Evolutionary conservation across 164 flowering plant genomes (phyloP).

Genomic region (Platanus orientalis): DNA sequence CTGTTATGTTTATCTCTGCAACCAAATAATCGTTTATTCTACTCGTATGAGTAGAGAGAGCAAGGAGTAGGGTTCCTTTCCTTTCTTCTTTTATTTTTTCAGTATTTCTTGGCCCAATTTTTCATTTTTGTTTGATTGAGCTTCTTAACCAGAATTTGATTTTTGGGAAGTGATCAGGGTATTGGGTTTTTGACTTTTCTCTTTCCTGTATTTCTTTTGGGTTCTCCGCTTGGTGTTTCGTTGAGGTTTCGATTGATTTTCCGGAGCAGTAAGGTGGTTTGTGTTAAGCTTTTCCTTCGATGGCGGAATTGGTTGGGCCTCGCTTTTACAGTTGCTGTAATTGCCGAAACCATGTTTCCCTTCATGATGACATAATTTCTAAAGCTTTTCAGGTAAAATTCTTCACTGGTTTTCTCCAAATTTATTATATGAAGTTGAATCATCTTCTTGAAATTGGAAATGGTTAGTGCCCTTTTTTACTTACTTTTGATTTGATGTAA

Average conservation of each 20-base stretch:
- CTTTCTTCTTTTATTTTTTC: not conserved
- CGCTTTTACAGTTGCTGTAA: constrained; percentile 62
- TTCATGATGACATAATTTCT: constrained; percentile 66
- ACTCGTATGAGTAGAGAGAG: not conserved
- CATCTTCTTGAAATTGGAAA: not conserved
- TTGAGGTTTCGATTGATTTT: not conserved
- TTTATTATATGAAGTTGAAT: not conserved
- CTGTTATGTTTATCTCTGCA: not conserved
- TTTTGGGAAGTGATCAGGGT: not conserved
- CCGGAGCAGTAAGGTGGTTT: constrained; percentile 5
- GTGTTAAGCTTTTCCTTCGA: constrained; percentile 13
- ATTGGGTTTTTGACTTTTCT: not conserved
- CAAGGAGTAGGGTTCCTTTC: constrained; percentile 3
- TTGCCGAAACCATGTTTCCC: constrained; percentile 63
- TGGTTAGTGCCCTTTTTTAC: not conserved
- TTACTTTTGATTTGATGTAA: not conserved
- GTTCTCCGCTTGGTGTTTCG: not conserved
- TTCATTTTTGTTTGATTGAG: not conserved
- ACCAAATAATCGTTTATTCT: not conserved
- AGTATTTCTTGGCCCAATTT: too few species aligned
- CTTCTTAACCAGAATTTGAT: not conserved
- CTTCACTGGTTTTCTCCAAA: not conserved
- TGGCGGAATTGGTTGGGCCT: constrained; percentile 51
- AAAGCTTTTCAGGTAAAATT: constrained; percentile 57
- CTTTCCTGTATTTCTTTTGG: not conserved